Evolutionary conservation across 257 asterid species (phyloP), one percentile per base, ranked within the genome.

Genomic region (Ehretia macrophylla): DNA sequence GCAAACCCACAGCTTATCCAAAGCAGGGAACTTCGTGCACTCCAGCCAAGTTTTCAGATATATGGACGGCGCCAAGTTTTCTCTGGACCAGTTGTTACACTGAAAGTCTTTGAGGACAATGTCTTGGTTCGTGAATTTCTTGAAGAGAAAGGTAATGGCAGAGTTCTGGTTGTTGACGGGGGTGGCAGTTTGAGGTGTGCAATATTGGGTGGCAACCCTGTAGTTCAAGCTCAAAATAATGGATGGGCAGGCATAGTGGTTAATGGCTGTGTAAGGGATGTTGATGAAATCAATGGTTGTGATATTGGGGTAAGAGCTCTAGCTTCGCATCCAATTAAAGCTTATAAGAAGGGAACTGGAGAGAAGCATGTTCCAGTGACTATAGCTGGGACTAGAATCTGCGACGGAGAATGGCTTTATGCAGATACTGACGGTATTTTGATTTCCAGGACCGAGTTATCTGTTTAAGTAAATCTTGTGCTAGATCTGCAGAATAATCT

Each of bases 181-280:
- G 63, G 63, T 58, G 63, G 51, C 12, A 58, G 63, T 47, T 58
- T 58, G 52, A 44, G 63, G 37, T 58, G 63, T 40, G 63, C 63
- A 58, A 11, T 58, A 58, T 42, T 58, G 52, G 63, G 63, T 18
- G 63, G 52, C n/a, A 58, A 39, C 14, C 52, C 52, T 39, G 63
- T 58, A 42, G 32, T 42, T 11, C 63, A 58, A 47, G 63, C 63
- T 19, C 63, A 58, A 23, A 58, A 58, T 52, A 58, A 58, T 58
- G 63, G 63, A 40, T 58, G 52, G 52, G 63, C 63, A 16, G 63
- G 63, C 19, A 58, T 58, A 40, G 63, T 58, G 13, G 63, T 58
- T 13, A 58, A 58, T 20, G 63, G 63, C 19, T 58, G 63, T 20
- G 18, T 58, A 58, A 40, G 63, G 39, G 63, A 58, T 58, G 63